Conservation (phyloP, 768 basidiomycete genomes). For the Amanita pseudoporphyria region DNA sequence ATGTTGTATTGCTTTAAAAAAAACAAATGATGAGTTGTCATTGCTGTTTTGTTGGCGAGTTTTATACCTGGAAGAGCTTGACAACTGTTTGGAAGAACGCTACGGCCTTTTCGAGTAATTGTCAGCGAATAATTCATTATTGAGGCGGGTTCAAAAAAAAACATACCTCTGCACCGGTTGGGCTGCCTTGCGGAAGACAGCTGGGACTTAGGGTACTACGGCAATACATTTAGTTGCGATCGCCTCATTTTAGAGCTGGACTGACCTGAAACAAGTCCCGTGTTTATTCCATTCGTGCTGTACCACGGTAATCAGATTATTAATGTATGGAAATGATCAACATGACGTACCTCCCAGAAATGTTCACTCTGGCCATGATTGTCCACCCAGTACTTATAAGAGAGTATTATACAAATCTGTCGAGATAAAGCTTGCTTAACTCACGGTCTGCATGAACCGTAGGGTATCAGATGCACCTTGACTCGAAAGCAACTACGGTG, state of each 20-base stretch:
- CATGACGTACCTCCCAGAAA: constrained; percentile 45
- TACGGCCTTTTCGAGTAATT: constrained; percentile 33
- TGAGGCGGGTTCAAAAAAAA: too few species aligned
- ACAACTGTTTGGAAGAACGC: constrained; percentile 40
- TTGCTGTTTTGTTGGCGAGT: not conserved
- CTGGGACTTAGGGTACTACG: constrained; percentile 38
- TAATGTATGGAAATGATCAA: not conserved
- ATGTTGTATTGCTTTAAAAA: not conserved
- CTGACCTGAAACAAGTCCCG: constrained; percentile 36
- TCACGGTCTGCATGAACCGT: constrained; percentile 35
- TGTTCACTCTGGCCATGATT: constrained; percentile 38
- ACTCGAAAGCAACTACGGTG: constrained; percentile 34
- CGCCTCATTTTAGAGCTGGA: not conserved
- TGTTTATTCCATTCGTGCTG: constrained; percentile 57
- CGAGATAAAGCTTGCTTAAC: not conserved
- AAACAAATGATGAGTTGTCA: not conserved
- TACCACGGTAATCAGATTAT: not conserved
- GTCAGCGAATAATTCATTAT: too few species aligned
- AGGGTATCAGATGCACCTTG: constrained; percentile 45
- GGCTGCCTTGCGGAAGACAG: constrained; percentile 43
- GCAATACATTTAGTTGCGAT: not conserved
- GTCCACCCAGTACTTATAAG: constrained; percentile 44
- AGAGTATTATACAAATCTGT: not conserved
- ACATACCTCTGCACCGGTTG: constrained; percentile 42
- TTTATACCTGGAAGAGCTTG: constrained; percentile 1